Conservation (phyloP, 495 filamentous ascomycete species). For the Hyaloscypha variabilis region DNA sequence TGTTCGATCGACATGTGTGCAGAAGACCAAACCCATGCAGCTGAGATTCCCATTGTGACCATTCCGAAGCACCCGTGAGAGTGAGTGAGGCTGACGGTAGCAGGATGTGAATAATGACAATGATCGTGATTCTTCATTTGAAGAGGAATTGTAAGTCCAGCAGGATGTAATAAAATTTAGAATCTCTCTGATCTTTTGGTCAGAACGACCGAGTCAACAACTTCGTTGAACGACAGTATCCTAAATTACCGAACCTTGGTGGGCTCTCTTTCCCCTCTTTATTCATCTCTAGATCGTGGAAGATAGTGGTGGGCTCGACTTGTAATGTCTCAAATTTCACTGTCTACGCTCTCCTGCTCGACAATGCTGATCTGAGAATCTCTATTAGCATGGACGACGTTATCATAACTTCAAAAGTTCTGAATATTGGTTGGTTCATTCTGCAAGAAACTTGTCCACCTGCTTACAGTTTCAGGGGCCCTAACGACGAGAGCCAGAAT, state of each 20-base stretch:
- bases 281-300: no score
- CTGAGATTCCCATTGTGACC: no score
- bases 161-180: constrained; percentile 2
- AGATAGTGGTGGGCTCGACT: no score
- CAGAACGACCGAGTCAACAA: constrained; percentile 38
- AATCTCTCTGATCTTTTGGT: no score
- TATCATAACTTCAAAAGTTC: constrained; percentile 34
- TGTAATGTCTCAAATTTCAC: no score
- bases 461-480: constrained; percentile 26
- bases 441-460: not conserved
- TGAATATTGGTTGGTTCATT: not conserved
- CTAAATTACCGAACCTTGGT: constrained; percentile 42
- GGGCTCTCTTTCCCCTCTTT: no score
- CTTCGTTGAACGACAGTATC: constrained; percentile 46
- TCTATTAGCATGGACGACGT: constrained; percentile 35
- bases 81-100: no score
- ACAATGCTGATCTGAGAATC: no score
- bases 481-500: constrained; percentile 40
- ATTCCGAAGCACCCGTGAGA: no score
- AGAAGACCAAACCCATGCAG: no score
- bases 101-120: constrained; percentile 15
- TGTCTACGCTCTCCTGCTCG: no score
- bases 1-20: no score
- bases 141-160: constrained; percentile 35
- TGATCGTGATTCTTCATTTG: constrained; percentile 42